These are phyloP conservation scores for Myochromella boudieri DNA, from an alignment of 768 basidiomycete genomes.

Conservation along the genomic window DNA sequence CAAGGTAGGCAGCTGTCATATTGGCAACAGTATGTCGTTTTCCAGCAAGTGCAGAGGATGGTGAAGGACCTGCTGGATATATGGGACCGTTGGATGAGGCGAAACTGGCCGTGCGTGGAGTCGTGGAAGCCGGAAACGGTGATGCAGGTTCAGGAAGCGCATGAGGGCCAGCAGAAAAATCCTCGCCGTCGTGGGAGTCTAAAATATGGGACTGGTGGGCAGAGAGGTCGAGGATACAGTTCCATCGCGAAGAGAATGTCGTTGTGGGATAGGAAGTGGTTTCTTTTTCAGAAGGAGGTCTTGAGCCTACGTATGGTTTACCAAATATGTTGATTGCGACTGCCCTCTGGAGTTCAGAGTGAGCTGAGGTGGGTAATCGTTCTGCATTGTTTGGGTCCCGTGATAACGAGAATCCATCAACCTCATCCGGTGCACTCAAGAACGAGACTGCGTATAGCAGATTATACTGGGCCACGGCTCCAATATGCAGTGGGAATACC, in stretches of 20 bases:
- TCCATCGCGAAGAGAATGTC: slow-evolving; percentile 86
- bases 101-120: slow-evolving; percentile 21
- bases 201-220: slow-evolving; percentile 32
- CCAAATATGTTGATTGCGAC: slow-evolving; percentile 82
- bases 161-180: slow-evolving; percentile 31
- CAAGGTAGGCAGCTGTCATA: slow-evolving; percentile 28
- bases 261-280: slow-evolving; percentile 57
- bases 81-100: slow-evolving; percentile 14
- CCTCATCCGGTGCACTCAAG: slow-evolving; percentile 61
- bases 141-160: slow-evolving; percentile 76
- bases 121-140: slow-evolving; percentile 61
- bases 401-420: slow-evolving; percentile 40
- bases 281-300: slow-evolving; percentile 20
- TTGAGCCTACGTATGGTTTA: slow-evolving; percentile 52
- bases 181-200: slow-evolving; percentile 30
- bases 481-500: slow-evolving; percentile 74
- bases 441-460: slow-evolving; percentile 89
- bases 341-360: slow-evolving; percentile 62
- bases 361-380: slow-evolving; percentile 19
- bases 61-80: slow-evolving; percentile 21
- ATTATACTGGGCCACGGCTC: slow-evolving; percentile 79
- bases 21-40: slow-evolving; percentile 53
- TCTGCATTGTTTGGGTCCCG: slow-evolving; percentile 21
- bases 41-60: slow-evolving; percentile 48
- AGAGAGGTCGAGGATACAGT: slow-evolving; percentile 81